Evolutionary conservation across 352 stramenopile genomes (phyloP), one percentile per base, ranked within the genome.

Genomic region (Blastocystis sp.): DNA sequence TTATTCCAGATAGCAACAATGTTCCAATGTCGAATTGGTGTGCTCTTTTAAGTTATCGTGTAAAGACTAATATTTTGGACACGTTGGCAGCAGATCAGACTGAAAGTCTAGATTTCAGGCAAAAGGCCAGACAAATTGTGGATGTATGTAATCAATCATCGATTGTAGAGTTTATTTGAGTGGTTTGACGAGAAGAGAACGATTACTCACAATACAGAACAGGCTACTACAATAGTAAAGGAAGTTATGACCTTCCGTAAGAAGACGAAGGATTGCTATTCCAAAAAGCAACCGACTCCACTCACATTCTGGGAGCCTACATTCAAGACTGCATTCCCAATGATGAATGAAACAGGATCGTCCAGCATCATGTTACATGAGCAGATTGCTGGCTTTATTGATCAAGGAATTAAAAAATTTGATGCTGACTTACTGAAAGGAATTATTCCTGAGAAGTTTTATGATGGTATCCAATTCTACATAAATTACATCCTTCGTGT

Each of bases 211-310:
- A 30, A 68, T 30, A n/a, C 17, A n/a, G 73, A 84, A 24, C 66
- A 84, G 24, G 73, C 73, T 11, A 66, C 15, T 2, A 19, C 51
- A 2, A 51, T 84, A 7, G n/a, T 64, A 51, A 64, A 66, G 33
- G 59, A 84, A 4, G 27, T 84, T 19, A 11, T 84, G 13, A n/a
- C 48, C 1, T 84, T 69, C 33, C 73, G 73, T 1, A 84, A 84
- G 73, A 84, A 84, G 73, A 84, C 51, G 15, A 84, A 84, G 73
- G 54, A 58, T 17, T 84, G 73, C 27, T 84, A 84, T 42, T 11
- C 51, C 22, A 84, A 66, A n/a, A 64, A 84, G n/a, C 57, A 53
- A 17, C 73, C 73, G 24, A 84, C 73, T 64, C 73, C 73, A 1
- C 68, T 42, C 19, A 22, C 57, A 11, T 84, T 84, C 30, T 84